Percentiles rank a stretch among this genome's conserved stretches.
phyloP scores from a whole-genome alignment of 2,329 filamentous ascomycete species.

The Penicillium sp. region DNA sequence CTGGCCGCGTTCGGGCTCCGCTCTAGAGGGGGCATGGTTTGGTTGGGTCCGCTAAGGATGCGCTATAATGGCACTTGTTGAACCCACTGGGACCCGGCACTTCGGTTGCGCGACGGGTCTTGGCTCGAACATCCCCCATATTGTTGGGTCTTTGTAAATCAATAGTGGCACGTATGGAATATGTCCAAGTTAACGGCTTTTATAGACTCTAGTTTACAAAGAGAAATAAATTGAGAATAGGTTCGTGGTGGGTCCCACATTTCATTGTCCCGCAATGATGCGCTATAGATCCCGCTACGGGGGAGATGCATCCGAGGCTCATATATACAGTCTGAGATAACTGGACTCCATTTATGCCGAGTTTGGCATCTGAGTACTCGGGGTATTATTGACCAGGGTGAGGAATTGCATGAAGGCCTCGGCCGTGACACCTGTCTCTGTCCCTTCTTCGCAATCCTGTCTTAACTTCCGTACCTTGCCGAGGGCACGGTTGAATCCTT shows the following conservation, averaged over 20 bases:
- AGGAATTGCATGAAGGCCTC: conserved; percentile 42
- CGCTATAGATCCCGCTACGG: background rate
- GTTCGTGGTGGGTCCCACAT: background rate
- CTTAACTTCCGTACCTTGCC: conserved; percentile 41
- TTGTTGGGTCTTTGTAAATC: background rate
- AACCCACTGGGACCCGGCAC: background rate
- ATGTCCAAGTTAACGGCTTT: background rate
- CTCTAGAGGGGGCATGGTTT: background rate
- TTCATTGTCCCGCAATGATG: conserved; percentile 10
- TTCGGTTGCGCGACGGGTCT: conserved; percentile 2
- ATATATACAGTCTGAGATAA: background rate
- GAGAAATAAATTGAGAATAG: background rate
- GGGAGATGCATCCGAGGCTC: background rate
- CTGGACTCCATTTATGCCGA: background rate
- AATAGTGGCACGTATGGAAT: background rate
- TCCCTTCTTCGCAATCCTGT: conserved; percentile 37
- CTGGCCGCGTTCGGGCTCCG: conserved; percentile 10
- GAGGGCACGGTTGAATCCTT: conserved; percentile 44
- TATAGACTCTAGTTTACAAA: background rate
- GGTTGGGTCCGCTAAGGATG: conserved; percentile 7
- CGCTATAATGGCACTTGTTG: conserved; percentile 2
- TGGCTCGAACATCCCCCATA: background rate
- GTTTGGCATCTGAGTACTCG: background rate
- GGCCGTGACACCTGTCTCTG: conserved; percentile 30
- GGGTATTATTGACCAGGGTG: conserved; percentile 20